Evolutionary conservation across 164 flowering plant genomes (phyloP), one percentile per base, ranked within the genome.

Genomic region (Vitis cinerea): DNA sequence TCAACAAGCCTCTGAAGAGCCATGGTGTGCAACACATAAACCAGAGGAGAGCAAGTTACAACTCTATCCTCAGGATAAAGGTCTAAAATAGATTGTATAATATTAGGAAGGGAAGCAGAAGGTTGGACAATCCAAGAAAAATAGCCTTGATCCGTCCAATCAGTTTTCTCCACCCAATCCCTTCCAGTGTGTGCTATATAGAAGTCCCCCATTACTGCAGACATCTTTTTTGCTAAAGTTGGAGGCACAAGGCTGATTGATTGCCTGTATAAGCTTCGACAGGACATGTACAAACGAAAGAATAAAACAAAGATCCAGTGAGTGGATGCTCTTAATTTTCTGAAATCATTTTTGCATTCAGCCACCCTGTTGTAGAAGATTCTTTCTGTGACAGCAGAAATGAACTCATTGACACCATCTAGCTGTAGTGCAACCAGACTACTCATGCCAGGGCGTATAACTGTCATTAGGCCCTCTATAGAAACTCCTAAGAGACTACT

Each of bases 1-100:
- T 90, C 97, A 76, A 75, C 85, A 80, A 92, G 92, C 82, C 96
- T 87, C 79, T 92, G 96, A 64, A 88, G 68, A 78, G 91, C 85
- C 90, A 92, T 86, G 31, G 65, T 61, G 76, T 83, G 83, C 73
- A 92, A 63, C 52, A 88, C 77, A 81, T 83, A 91, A 60, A 83
- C 69, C 72, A 95, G 67, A 17, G 86, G 79, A 37, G 82, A 75
- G 66, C 82, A 80, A 65, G 71, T 79, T 55, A 48, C 55, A 58
- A 17, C 62, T 52, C 75, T 61, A 4, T 78, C 81, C 61, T 77
- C 78, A 66, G 71, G 60, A 77, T 75, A 85, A 74, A 64, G 63
- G n/a, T 78, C 72, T 17, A 77, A 81, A 67, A 91, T 58, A 48
- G 79, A 81, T 68, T 80, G 76, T 50, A 88, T 66, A 57, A 86